Base-by-base conservation (phyloP, 768 basidiomycete species). In the Lactifluus subvellereus region DNA sequence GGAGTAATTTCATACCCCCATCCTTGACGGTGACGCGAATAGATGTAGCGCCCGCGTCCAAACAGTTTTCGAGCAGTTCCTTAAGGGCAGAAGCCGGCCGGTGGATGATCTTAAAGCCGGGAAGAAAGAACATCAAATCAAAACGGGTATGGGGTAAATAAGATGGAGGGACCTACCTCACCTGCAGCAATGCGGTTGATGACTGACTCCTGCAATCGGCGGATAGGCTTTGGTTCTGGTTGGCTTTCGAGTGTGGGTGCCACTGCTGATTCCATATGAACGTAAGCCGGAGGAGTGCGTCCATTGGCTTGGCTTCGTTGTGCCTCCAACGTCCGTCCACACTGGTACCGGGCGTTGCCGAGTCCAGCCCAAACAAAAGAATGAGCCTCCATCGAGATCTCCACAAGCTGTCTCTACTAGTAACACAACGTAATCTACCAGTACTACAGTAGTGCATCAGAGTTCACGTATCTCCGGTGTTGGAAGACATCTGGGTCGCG, bases 81-180 rank as follows among this genome's bases (percentile, higher is more conserved):
- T 99, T 99, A 57, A 99, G 80, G 2, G 96, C 96, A 64, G 95
- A 98, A 6, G 92, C 85, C 0, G 97, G 97, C 45, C 97, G 73
- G 58, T 91, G 91, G 62, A 93, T 91, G 70, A 93, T 88, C 89
- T 92, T 61, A 0, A 32, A 7, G 43, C 7, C 27, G 20, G 20
- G 5, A 50, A 38, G 14, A 13, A 40, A 2, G 69, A 49, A 75
- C 76, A 42, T 76, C 74, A 72, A 72, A 67, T 70, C 42, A 69
- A 56, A 33, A 18, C 35, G 30, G 37, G 30, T 27, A 54, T 13
- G 9, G 33, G 58, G 43, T 13, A 27, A 33, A 0, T 9, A 27
- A 27, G 58, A 18, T 64, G 33, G 71, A 47, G 54, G 33, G 33
- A 71, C 72, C 42, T 62, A 85, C 84, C 73, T 88, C 85, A 70